Evolutionary conservation across 306 rosid species (phyloP).

Genomic region (Styphnolobium japonicum): DNA sequence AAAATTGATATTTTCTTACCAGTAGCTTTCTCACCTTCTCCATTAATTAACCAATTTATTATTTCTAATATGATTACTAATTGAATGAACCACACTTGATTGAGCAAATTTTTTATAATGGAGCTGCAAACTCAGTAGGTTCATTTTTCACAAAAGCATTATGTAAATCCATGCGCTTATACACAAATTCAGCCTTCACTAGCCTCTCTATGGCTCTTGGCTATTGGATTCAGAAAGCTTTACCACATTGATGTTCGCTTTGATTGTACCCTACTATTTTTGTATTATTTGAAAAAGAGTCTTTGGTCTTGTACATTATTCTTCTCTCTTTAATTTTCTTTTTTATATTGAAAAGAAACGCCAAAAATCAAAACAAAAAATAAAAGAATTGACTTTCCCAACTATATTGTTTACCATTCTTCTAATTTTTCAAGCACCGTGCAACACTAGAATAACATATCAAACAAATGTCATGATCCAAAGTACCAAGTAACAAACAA

Average conservation of each 20-base stretch:
- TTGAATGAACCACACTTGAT: too few species aligned
- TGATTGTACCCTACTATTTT: neutral
- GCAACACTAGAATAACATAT: neutral
- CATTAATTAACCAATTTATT: conserved; percentile 4
- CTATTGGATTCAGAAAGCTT: neutral
- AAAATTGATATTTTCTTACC: conserved; percentile 10
- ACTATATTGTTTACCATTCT: neutral
- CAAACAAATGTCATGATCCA: conserved; percentile 7
- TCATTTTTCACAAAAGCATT: neutral
- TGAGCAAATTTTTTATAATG: neutral
- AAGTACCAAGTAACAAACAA: neutral
- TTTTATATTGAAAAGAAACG: neutral
- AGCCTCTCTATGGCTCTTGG: neutral
- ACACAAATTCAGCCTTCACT: neutral
- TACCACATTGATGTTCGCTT: neutral
- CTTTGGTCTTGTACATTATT: neutral
- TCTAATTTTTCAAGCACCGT: neutral
- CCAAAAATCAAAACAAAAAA: neutral
- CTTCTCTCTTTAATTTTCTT: neutral
- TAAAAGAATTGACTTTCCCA: neutral
- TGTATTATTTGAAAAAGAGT: too few species aligned
- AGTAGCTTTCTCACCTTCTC: neutral
- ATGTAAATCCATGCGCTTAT: neutral
- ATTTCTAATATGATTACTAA: neutral
- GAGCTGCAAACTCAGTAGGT: neutral